Evolutionary conservation across 176 grass and related monocot species (phyloP).

Genomic region (Carex myosuroides): DNA sequence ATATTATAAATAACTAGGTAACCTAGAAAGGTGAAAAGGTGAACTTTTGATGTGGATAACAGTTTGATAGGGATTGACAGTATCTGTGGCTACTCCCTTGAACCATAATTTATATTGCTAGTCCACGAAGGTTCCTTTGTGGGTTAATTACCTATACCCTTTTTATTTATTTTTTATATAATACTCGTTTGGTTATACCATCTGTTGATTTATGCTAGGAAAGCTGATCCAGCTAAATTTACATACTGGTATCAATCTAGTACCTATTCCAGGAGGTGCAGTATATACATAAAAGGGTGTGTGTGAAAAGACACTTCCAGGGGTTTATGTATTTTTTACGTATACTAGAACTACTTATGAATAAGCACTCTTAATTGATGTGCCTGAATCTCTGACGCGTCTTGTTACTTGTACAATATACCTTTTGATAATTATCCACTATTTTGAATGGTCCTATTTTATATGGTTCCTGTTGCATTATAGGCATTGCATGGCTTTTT

Average conservation of each 20-base stretch:
- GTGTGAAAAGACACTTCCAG: not conserved
- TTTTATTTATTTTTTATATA: not conserved
- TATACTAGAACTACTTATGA: not conserved
- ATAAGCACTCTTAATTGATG: not conserved
- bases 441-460: not conserved
- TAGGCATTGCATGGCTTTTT: not conserved
- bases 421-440: not conserved
- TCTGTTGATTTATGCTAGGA: not conserved
- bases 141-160: not conserved
- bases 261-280: not conserved
- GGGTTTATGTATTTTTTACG: not conserved
- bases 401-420: not conserved
- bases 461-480: not conserved
- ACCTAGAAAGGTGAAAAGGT: not conserved
- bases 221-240: not conserved
- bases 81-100: not conserved
- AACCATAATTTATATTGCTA: not conserved
- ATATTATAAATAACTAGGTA: not conserved
- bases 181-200: not conserved
- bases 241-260: not conserved
- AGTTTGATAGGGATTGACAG: not conserved
- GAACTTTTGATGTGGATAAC: not conserved
- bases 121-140: not conserved
- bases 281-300: not conserved
- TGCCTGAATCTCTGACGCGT: not conserved